phyloP scores from a whole-genome alignment of 768 basidiomycete species.

The Naganishia antarctica region DNA sequence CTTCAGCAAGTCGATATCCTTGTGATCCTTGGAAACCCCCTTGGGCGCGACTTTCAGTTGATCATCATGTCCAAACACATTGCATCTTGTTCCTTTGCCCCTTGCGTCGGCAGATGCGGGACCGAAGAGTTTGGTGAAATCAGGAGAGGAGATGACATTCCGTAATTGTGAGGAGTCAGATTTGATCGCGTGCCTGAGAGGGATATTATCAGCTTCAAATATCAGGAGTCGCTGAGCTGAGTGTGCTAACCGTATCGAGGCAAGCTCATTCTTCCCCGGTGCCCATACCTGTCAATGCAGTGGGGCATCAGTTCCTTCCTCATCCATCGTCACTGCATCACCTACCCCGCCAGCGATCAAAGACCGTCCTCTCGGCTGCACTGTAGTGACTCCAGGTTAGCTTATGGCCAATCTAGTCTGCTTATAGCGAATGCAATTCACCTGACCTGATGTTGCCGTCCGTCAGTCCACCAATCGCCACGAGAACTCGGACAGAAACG shows the following conservation, averaged over 20 bases:
- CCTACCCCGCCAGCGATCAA: constrained; percentile 67
- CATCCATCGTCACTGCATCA: constrained; percentile 58
- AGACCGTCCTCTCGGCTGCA: constrained; percentile 57
- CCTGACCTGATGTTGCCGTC: neutral
- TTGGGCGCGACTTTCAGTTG: constrained; percentile 88
- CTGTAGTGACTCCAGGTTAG: constrained; percentile 26
- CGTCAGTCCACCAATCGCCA: neutral
- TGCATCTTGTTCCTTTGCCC: constrained; percentile 61
- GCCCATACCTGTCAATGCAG: constrained; percentile 41
- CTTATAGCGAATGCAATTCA: neutral
- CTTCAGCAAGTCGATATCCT: constrained; percentile 86
- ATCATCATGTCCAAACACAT: constrained; percentile 80
- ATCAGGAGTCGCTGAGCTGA: neutral
- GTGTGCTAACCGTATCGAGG: constrained; percentile 60
- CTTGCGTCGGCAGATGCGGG: constrained; percentile 56
- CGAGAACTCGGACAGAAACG: neutral
- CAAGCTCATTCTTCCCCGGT: constrained; percentile 64
- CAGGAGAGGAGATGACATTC: constrained; percentile 60
- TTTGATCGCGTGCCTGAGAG: constrained; percentile 57
- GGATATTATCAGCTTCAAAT: neutral
- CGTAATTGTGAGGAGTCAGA: constrained; percentile 63
- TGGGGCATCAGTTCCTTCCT: constrained; percentile 37
- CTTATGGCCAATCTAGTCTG: neutral
- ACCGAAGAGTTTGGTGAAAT: constrained; percentile 75
- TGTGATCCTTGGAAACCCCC: constrained; percentile 75